Base-by-base conservation (phyloP, 345 rosid genomes). In the Litchi chinensis region DNA sequence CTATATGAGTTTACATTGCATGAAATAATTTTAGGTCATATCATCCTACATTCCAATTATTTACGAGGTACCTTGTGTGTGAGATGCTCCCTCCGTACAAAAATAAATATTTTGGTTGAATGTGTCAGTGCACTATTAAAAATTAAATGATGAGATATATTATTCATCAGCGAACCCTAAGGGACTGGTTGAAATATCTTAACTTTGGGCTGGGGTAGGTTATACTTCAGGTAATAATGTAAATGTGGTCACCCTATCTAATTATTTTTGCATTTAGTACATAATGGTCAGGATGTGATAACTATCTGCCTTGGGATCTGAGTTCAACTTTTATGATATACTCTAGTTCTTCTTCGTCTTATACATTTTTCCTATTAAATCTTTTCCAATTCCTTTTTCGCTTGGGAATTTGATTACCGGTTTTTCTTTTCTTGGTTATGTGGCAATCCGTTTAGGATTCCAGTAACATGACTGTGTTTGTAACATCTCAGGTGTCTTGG, bases 61-160 rank as follows among this genome's bases (percentile, higher is more conserved):
- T 78, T 75, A 76, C 60, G 43, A 50, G 73, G 81, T 65, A 69
- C 54, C 75, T 59, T 18, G 11, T 76, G 73, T 60, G 24, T 68
- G 65, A 50, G 77, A 76, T 69, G 76, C 37, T n/a, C 71, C 75
- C 32, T 46, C 50, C 32, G n/a, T 80, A 59, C 78, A 78, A 66
- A 40, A 46, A 10, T 71, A 71, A 62, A 77, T 56, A 63, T 65
- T 69, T 74, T 8, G n/a, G 73, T 77, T 77, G 68, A 73, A 52
- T 83, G 67, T 65, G 62, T 21, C 28, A 74, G 80, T 68, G 43
- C 43, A 68, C 46, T 41, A 63, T 24, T 50, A 57, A 46, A 44
- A 18, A 46, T 41, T 74, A 46, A 64, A 44, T 26, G 44, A 18
- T 75, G 24, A 65, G 32, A 19, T 64, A 74, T 76, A 13, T 57